Evolutionary conservation across 176 grass and related monocot species (phyloP), one percentile per base, ranked within the genome.

Genomic region (Musa acuminata): DNA sequence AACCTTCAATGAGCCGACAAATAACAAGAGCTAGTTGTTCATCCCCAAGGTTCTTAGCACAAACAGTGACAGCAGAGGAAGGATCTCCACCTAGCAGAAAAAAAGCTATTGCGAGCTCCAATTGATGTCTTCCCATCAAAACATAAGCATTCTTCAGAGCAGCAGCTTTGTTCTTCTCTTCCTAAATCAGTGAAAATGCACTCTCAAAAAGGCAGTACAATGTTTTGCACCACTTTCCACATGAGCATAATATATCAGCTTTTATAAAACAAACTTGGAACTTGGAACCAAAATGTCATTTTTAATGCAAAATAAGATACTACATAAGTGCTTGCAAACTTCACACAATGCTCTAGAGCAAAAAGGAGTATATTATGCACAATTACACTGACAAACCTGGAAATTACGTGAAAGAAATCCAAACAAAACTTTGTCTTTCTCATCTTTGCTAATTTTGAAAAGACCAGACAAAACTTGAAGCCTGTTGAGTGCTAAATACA

Each of bases 71-170:
- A 78, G 94, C 94, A 72, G 94, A 90, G 13, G 87, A 83, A 85
- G 77, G 52, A 75, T 97, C 94, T 74, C 82, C 87, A 72, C 94
- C 93, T 75, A 97, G 84, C 48, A 97, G 67, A 62, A 97, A 97
- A 90, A 97, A 97, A 14, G 85, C 93, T 84, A 97, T 87, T 75
- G 93, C 90, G 75, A 97, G 83, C 72, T 97, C 87, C 83, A 91
- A 83, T 75, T 93, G 87, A 86, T 97, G 93, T 68, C 82, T 93
- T 81, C 93, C 93, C 90, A 97, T 83, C 81, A 97, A 85, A 73
- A 97, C 93, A 83, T 97, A 97, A 70, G 93, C 93, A 90, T 97
- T 97, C 83, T 97, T 97, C 20, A 97, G 72, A 72, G 93, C 93
- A 80, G 93, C 93, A 62, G 85, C 85, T 87, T 90, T 97, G 79